Conservation (phyloP, 768 basidiomycete genomes). For the Erythrobasidium yunnanense region DNA sequence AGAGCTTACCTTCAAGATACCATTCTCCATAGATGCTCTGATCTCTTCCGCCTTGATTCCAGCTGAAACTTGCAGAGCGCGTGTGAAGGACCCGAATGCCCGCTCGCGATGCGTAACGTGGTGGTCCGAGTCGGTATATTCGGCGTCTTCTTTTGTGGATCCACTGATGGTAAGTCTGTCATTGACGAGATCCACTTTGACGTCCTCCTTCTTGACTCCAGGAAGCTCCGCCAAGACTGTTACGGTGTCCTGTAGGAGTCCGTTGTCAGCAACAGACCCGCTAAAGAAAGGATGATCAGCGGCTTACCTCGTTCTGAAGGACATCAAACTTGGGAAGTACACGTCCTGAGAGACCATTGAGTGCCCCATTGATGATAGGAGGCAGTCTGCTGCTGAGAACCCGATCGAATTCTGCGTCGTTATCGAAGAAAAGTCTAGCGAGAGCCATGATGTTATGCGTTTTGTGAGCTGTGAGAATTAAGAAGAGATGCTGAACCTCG, state of each 20-base stretch:
- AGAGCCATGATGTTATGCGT: not conserved
- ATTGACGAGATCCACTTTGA: not conserved
- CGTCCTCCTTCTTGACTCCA: not conserved
- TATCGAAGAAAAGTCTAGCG: not conserved
- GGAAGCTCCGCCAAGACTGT: not conserved
- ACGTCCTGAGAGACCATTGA: not conserved
- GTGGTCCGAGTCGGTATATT: not conserved
- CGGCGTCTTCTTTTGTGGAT: not conserved
- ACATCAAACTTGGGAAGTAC: not conserved
- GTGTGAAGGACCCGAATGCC: not conserved
- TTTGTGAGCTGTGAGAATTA: too few species aligned
- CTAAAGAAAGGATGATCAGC: not conserved
- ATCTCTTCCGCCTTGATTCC: not conserved
- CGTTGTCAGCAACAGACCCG: not conserved
- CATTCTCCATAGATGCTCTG: not conserved
- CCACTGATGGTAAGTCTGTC: not conserved
- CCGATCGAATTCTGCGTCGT: not conserved
- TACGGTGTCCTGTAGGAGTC: not conserved
- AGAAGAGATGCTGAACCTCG: not conserved
- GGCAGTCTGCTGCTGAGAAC: not conserved
- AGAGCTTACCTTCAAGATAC: not conserved
- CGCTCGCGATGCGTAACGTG: not conserved
- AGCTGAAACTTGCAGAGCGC: not conserved
- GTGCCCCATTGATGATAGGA: not conserved
- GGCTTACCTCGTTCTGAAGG: not conserved